phyloP scores from a whole-genome alignment of 306 rosid species.

The Amphicarpaea edgeworthii region DNA sequence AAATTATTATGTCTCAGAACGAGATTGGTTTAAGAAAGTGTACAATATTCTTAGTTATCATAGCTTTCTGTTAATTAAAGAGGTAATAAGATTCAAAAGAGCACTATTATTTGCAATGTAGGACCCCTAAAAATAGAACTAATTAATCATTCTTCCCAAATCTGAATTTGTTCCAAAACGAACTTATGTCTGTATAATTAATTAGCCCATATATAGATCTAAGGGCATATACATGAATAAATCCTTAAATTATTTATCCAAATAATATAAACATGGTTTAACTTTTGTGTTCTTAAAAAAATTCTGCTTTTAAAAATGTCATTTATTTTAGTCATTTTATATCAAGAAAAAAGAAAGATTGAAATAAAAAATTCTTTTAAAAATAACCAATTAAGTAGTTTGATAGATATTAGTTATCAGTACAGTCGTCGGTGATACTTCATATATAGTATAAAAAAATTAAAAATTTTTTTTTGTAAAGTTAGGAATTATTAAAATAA shows the following conservation, averaged over 20 bases:
- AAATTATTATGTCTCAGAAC: slow-evolving; percentile 31
- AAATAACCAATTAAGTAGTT: no score
- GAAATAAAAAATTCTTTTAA: no score
- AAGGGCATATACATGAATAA: slow-evolving; percentile 2
- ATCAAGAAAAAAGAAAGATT: no score
- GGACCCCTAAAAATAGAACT: slow-evolving; percentile 29
- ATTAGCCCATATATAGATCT: not conserved
- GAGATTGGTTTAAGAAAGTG: slow-evolving; percentile 24
- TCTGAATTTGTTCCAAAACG: slow-evolving; percentile 33
- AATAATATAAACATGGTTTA: not conserved
- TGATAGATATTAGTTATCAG: no score
- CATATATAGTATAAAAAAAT: no score
- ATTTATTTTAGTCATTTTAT: not conserved
- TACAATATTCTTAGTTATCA: slow-evolving; percentile 25
- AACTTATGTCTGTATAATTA: not conserved
- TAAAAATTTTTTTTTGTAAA: no score
- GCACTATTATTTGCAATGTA: slow-evolving; percentile 16
- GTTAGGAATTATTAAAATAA: no score
- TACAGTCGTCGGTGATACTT: no score
- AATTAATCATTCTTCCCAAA: slow-evolving; percentile 31
- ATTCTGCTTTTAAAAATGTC: no score
- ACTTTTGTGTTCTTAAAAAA: not conserved
- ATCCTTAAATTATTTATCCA: not conserved
- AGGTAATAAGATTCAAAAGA: slow-evolving; percentile 12
- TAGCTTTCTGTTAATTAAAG: slow-evolving; percentile 11